phyloP scores from a whole-genome alignment of 2,329 filamentous ascomycete species.

The Fusarium avenaceum region DNA sequence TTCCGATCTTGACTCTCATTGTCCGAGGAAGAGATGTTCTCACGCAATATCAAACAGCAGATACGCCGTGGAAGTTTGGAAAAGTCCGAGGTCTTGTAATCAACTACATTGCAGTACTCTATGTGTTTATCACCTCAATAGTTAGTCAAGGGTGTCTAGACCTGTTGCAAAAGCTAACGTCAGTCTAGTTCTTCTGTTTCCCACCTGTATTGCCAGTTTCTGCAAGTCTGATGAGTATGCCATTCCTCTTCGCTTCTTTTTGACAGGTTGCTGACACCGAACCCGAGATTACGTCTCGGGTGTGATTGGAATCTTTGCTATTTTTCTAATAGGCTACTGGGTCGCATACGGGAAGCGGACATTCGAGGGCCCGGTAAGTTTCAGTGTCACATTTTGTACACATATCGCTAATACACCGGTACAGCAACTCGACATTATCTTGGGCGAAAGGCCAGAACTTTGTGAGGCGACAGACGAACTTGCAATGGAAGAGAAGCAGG shows the following conservation, averaged over 20 bases:
- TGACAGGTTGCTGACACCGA: not conserved
- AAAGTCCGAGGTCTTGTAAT: constrained; percentile 19
- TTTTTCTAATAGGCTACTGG: constrained; percentile 34
- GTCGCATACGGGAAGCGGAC: constrained; percentile 28
- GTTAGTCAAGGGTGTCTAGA: not conserved
- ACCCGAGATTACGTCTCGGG: constrained; percentile 54
- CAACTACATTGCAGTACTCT: constrained; percentile 36
- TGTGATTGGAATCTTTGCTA: constrained; percentile 54
- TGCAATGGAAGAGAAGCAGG: constrained; percentile 32
- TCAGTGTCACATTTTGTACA: fast-evolving
- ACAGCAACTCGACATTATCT: constrained; percentile 30
- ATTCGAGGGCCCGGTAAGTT: constrained; percentile 39
- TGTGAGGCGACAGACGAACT: constrained; percentile 28
- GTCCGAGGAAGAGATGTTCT: constrained; percentile 20
- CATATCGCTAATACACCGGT: fast-evolving
- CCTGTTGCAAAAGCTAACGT: not conserved
- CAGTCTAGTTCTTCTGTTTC: constrained; percentile 41
- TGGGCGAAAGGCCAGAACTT: constrained; percentile 24
- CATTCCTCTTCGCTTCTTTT: fast-evolving
- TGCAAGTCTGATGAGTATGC: constrained; percentile 39
- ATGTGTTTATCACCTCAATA: constrained; percentile 37
- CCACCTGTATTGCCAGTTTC: constrained; percentile 32
- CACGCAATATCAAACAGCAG: not conserved
- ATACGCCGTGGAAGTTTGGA: constrained; percentile 33
- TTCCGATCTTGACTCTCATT: constrained; percentile 32